Conservation (phyloP, 1,284 basidiomycete genomes). For the Naganishia liquefaciens region DNA sequence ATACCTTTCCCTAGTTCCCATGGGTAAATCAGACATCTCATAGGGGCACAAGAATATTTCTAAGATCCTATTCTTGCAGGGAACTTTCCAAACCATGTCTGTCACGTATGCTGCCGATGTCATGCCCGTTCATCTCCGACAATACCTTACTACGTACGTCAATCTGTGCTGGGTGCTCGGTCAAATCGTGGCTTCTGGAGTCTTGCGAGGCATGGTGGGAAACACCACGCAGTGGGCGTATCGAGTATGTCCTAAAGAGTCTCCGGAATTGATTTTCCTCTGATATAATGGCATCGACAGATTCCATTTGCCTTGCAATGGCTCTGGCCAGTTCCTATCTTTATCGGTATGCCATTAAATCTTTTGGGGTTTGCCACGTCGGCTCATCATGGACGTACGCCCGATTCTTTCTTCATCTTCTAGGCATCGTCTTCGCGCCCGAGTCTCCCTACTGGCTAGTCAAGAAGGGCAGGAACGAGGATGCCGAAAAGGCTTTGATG, state of each 20-base stretch:
- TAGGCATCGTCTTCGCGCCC: constrained; percentile 24
- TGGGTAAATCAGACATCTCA: too few relatives aligned
- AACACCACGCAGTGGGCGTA: constrained; percentile 41
- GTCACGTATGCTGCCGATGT: constrained; percentile 56
- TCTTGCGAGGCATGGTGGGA: constrained; percentile 43
- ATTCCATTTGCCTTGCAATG: constrained; percentile 55
- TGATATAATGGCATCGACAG: background rate
- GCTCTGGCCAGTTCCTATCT: constrained; percentile 47
- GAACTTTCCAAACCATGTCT: constrained; percentile 51
- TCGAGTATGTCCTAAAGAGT: constrained; percentile 11
- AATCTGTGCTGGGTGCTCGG: constrained; percentile 51
- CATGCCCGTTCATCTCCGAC: constrained; percentile 53
- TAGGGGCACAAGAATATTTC: too few relatives aligned
- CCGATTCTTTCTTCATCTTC: too few relatives aligned
- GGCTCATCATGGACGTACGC: too few relatives aligned
- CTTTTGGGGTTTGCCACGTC: too few relatives aligned
- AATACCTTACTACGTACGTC: constrained; percentile 50
- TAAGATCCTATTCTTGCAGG: constrained; percentile 28
- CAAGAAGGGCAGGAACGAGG: constrained; percentile 42
- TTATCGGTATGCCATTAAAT: constrained; percentile 36
- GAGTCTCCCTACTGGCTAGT: constrained; percentile 33
- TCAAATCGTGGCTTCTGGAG: constrained; percentile 49
- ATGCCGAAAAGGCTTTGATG: constrained; percentile 46
- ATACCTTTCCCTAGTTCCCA: too few relatives aligned
- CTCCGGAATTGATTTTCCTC: background rate